phyloP scores from a whole-genome alignment of 345 rosid genomes.

The Salix koriyanagi region DNA sequence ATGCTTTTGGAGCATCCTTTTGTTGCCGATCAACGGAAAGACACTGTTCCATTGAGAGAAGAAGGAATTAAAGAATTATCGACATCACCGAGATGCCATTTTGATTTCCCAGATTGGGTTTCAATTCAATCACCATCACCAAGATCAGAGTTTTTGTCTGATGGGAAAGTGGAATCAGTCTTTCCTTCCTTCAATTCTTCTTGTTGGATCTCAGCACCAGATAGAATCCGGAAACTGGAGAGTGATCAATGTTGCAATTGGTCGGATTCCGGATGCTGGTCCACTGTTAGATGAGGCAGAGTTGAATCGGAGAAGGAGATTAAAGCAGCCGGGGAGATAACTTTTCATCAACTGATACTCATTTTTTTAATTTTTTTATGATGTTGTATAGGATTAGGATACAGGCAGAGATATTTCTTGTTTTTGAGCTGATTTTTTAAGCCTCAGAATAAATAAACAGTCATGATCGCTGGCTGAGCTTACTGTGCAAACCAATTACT shows the following conservation, averaged over 20 bases:
- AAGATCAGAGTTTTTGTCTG: constrained; percentile 5
- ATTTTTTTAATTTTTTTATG: neutral
- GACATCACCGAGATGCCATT: constrained; percentile 18
- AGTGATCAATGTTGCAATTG: constrained; percentile 10
- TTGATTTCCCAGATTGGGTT: constrained; percentile 18
- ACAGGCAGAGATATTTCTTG: neutral
- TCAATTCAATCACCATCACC: constrained; percentile 14
- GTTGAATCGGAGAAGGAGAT: neutral
- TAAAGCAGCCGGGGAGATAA: neutral
- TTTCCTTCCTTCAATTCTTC: constrained; percentile 4
- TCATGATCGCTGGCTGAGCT: neutral
- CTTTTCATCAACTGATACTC: neutral
- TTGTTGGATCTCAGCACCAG: neutral
- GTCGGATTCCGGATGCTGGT: constrained; percentile 11
- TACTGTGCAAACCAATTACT: neutral
- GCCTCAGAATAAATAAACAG: neutral
- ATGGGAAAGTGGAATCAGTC: neutral
- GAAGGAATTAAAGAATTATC: neutral
- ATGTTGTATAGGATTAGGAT: neutral
- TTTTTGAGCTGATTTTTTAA: neutral
- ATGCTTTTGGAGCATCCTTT: constrained; percentile 34
- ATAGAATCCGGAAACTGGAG: constrained; percentile 19
- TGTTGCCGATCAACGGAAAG: neutral
- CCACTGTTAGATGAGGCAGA: constrained; percentile 16
- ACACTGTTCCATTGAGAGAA: constrained; percentile 4